Conservation (phyloP, 2,329 filamentous ascomycete genomes). For the Colletotrichum chrysophilum region DNA sequence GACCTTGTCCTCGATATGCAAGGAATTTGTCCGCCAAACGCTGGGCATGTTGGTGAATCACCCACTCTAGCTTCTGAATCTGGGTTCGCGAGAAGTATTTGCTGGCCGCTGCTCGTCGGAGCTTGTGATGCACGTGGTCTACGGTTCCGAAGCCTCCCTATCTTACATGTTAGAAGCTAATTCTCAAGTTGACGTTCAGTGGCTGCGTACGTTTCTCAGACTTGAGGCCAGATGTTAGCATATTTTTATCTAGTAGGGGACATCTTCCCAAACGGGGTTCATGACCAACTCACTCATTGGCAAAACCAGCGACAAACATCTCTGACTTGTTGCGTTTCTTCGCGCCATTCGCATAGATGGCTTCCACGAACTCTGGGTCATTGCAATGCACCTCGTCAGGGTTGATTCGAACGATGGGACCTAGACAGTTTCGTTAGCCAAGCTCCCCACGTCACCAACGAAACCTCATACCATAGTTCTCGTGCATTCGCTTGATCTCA, state of each 20-base stretch:
- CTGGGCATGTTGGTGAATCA: neutral
- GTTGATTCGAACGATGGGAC: slow-evolving; percentile 42
- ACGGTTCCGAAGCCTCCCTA: slow-evolving; percentile 29
- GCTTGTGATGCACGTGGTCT: slow-evolving; percentile 37
- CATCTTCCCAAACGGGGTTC: neutral
- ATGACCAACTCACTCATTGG: neutral
- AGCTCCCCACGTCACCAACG: neutral
- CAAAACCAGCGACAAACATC: neutral
- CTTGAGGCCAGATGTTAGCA: neutral
- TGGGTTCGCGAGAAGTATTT: slow-evolving; percentile 37
- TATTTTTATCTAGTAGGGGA: neutral
- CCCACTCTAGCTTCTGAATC: neutral
- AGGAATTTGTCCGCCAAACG: neutral
- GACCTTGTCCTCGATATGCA: slow-evolving; percentile 19
- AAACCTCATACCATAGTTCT: slow-evolving; percentile 28
- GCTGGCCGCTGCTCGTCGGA: slow-evolving; percentile 31
- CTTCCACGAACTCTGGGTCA: slow-evolving; percentile 37
- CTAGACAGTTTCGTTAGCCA: slow-evolving; percentile 9
- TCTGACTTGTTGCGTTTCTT: slow-evolving; percentile 5
- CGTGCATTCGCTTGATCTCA: slow-evolving; percentile 28
- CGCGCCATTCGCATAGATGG: slow-evolving; percentile 35
- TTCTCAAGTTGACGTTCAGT: neutral
- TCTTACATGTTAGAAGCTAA: neutral
- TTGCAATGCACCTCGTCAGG: slow-evolving; percentile 42
- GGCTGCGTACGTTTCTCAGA: neutral